These are phyloP conservation scores for Globisporangium emineosum DNA, from an alignment of 352 stramenopile species.

Conservation along the genomic window DNA sequence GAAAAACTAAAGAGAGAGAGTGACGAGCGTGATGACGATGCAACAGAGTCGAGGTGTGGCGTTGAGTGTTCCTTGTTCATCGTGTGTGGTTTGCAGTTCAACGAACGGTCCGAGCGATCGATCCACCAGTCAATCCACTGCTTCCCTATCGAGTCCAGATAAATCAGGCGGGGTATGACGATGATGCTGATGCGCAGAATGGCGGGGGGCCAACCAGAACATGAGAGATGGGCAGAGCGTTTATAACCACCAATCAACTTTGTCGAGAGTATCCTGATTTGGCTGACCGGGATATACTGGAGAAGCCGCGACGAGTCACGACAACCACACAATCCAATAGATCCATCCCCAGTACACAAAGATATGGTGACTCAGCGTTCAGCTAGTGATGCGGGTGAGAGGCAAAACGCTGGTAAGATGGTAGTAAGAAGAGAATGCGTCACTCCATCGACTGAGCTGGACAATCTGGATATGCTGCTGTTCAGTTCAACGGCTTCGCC, in stretches of 20 bases:
- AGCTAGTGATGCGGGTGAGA: background rate
- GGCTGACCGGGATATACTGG: background rate
- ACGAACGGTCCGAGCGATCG: background rate
- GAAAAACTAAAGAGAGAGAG: slow-evolving; percentile 16
- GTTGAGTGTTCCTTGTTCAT: slow-evolving; percentile 6
- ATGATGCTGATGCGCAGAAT: background rate
- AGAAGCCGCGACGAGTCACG: slow-evolving; percentile 7
- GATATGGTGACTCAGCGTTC: background rate
- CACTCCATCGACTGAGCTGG: background rate
- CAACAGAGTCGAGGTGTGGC: slow-evolving; percentile 6
- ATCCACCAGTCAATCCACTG: background rate
- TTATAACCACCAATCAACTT: slow-evolving; percentile 8
- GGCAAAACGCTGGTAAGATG: background rate
- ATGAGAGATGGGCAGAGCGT: background rate
- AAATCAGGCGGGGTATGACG: background rate
- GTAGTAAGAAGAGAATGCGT: background rate
- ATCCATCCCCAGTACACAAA: background rate
- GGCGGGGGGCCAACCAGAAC: background rate
- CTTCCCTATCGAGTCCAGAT: background rate
- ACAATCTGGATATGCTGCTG: slow-evolving; percentile 2
- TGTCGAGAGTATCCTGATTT: background rate
- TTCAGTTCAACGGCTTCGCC: background rate
- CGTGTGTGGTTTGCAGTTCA: slow-evolving; percentile 2
- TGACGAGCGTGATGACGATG: slow-evolving; percentile 13
- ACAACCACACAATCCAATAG: background rate